phyloP scores from a whole-genome alignment of 2,329 filamentous ascomycete genomes.

The Penicillium nordicum region DNA sequence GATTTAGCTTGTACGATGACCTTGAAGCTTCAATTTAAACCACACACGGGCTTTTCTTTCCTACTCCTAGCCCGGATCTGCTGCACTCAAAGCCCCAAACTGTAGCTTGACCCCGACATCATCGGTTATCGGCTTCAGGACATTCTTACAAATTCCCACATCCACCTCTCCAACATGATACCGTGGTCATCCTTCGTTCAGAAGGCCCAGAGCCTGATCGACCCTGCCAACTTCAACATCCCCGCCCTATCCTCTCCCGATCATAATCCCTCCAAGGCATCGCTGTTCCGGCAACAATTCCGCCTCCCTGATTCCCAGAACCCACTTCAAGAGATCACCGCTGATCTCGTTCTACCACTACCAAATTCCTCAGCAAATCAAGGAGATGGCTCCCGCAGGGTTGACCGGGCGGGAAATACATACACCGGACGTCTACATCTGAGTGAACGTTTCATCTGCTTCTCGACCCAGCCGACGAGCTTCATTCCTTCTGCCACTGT shows the following conservation, averaged over 20 bases:
- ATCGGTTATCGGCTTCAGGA: conserved; percentile 10
- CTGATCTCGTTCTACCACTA: conserved; percentile 83
- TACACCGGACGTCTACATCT: conserved; percentile 91
- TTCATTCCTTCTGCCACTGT: conserved; percentile 78
- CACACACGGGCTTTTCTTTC: conserved; percentile 22
- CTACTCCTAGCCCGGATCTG: conserved; percentile 19
- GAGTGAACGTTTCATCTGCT: conserved; percentile 92
- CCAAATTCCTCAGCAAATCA: conserved; percentile 58
- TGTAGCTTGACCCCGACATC: conserved; percentile 25
- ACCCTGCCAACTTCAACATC: conserved; percentile 76
- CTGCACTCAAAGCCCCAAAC: conserved; percentile 21
- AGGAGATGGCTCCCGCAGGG: conserved; percentile 57
- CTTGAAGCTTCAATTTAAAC: conserved; percentile 14
- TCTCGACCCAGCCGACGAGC: conserved; percentile 88
- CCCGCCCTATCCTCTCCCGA: conserved; percentile 70
- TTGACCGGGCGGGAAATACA: conserved; percentile 68
- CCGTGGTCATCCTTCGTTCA: conserved; percentile 79
- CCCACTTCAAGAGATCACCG: conserved; percentile 92
- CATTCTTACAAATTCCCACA: background rate
- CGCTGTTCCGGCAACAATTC: conserved; percentile 94
- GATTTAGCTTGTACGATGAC: conserved; percentile 30
- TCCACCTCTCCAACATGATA: conserved; percentile 49
- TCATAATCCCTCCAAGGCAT: conserved; percentile 81
- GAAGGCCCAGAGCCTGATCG: conserved; percentile 92
- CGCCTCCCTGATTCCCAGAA: conserved; percentile 88